Base-by-base conservation (phyloP, 202 grass and related monocot genomes). In the Bolboschoenoplectus hybrid region DNA sequence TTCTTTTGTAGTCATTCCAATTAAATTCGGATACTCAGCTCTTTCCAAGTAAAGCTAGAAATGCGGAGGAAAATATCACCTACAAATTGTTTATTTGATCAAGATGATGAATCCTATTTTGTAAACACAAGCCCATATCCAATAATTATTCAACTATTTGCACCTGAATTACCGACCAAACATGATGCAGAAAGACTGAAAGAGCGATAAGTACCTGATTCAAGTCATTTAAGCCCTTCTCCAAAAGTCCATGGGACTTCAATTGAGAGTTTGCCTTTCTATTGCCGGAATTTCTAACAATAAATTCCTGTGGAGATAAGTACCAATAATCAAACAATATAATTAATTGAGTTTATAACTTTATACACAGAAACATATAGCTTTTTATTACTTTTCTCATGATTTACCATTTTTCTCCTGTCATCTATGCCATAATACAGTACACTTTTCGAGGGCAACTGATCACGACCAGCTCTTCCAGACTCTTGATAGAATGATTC, bases 401-500 rank as follows among this genome's bases (percentile, higher is more conserved):
- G 60, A 82, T 87, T 84, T 89, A 98, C 96, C 96, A 98, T 95
- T 90, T 82, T 95, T 82, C 92, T 95, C 63, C 68, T 80, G 64
- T 98, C 96, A 74, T 94, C 87, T 83, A 92, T 87, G 83, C 96
- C 93, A 55, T 98, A 98, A 82, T 98, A 95, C 73, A 98, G 53
- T 63, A 98, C 88, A 92, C 96, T 94, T 68, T 75, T 95, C 5
- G 93, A 95, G 75, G 96, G 87, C 57, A 87, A 85, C 65, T 92
- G 93, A 76, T 98, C 96, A 85, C 89, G 93, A 38, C 93, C 93
- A 86, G 91, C 93, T 91, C 93, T 85, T 84, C 96, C 96, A 39
- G 96, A 92, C 74, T 98, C 91, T 85, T 98, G 93, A 71, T 98
- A 98, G 87, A 98, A 98, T 19, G 89, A 88, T 92, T 98, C 93